phyloP scores from a whole-genome alignment of 2,329 filamentous ascomycete genomes.

The Trichocomaceae sp. region DNA sequence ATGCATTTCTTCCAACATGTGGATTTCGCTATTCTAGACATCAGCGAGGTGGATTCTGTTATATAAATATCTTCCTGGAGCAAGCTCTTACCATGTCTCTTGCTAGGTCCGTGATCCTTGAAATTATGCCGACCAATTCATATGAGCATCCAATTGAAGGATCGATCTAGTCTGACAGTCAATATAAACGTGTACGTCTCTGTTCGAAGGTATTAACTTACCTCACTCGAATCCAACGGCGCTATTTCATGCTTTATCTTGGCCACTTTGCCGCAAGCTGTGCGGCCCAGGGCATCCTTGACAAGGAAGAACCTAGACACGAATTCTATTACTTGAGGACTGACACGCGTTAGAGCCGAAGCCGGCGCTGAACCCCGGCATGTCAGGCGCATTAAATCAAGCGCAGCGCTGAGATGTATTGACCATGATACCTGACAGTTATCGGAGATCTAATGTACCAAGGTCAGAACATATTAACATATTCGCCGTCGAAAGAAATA shows the following conservation, averaged over 20 bases:
- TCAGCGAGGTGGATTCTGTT: background rate
- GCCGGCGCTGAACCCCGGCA: background rate
- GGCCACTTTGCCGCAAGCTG: conserved; percentile 14
- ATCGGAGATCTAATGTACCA: conserved; percentile 11
- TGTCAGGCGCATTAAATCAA: conserved; percentile 13
- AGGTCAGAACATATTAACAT: background rate
- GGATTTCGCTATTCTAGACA: background rate
- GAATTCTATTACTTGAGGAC: conserved; percentile 10
- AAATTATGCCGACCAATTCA: conserved; percentile 13
- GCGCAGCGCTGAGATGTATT: conserved; percentile 13
- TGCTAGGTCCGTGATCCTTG: conserved; percentile 11
- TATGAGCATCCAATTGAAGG: conserved; percentile 15
- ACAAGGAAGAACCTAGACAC: conserved; percentile 15
- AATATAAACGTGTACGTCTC: background rate
- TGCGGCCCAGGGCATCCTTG: conserved; percentile 14
- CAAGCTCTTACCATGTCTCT: conserved; percentile 12
- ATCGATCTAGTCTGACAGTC: conserved; percentile 7
- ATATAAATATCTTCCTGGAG: background rate
- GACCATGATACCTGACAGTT: conserved; percentile 15
- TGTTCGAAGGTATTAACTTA: background rate
- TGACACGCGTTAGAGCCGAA: background rate
- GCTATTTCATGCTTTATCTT: conserved; percentile 13
- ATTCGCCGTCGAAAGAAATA: background rate
- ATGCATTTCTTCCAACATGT: background rate
- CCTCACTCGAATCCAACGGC: conserved; percentile 10